Evolutionary conservation across 495 filamentous ascomycete genomes (phyloP), one percentile per base, ranked within the genome.

Genomic region (Talaromyces proteolyticus): DNA sequence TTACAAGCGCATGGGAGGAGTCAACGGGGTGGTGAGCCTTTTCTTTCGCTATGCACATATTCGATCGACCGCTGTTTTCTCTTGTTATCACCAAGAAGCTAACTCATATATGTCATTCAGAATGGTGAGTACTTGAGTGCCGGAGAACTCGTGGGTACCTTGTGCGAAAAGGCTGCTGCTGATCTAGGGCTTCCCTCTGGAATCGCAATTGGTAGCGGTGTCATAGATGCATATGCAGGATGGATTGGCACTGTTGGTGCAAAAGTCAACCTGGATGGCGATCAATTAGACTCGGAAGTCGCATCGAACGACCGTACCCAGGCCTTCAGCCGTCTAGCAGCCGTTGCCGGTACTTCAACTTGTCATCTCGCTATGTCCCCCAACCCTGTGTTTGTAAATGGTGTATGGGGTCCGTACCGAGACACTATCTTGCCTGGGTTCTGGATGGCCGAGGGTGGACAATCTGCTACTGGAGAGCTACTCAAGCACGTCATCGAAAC

Each of bases 161-260:
- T 98, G 29, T 91, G 84, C 53, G 87, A 91, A 50, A 88, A 86
- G 54, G 90, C 93, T 16, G 89, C 86, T 14, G 63, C 73, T 37
- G 86, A 96, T 17, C 78, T 98, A 47, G 93, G 93, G 3, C 72
- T 98, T n/a, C 84, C 84, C 1, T 70, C 86, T 4, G 93, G 92
- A 7, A 92, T 94, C 57, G 89, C 93, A 14, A 84, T 98, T 51
- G 93, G 93, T 17, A 93, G 87, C 56, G 91, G 92, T 62, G 93
- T 98, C 34, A 98, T 98, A 54, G 93, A 98, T 69, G 92, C 93
- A 4, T 98, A 98, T 64, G 93, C 93, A 16, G 93, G 93, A 20
- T 98, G 93, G 93, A 89, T 98, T 51, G 93, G 93, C 34, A 96
- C 92, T 3, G 93, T 98, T n/a, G 92, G 93, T 45, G 90, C 93